Evolutionary conservation across 2,329 filamentous ascomycete genomes (phyloP).

Genomic region (Xylaria sp.): DNA sequence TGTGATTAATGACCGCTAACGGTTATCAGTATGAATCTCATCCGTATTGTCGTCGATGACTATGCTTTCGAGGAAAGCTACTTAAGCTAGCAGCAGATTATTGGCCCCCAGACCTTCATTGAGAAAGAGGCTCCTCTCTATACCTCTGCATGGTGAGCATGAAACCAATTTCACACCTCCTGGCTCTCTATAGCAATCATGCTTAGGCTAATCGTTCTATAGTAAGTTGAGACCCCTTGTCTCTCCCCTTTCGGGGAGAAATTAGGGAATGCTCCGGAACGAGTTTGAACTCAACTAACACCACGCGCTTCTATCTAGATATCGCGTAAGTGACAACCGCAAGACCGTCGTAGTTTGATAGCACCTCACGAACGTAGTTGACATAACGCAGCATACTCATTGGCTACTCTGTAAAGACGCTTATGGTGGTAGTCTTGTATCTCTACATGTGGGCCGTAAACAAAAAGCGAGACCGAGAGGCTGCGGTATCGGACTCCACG

Average conservation of each 20-base stretch:
- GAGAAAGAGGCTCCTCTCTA: constrained; percentile 60
- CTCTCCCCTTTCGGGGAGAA: no score
- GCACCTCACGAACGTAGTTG: not conserved
- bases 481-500: constrained; percentile 41
- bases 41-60: not conserved
- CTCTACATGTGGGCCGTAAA: constrained; percentile 66
- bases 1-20: constrained; percentile 17
- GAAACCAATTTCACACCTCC: not conserved
- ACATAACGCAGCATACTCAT: constrained; percentile 59
- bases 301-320: constrained; percentile 36
- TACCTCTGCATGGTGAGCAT: constrained; percentile 53
- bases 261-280: no score
- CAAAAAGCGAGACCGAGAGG: constrained; percentile 62
- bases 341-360: not conserved
- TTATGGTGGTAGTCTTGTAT: constrained; percentile 61
- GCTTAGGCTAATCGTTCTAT: constrained; percentile 6
- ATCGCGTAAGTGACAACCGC: constrained; percentile 51
- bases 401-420: constrained; percentile 64
- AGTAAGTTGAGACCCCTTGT: constrained; percentile 19
- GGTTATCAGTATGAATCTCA: constrained; percentile 23
- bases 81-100: constrained; percentile 34
- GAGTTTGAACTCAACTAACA: constrained; percentile 3
- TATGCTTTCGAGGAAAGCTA: not conserved
- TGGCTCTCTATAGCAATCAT: not conserved
- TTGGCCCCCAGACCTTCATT: constrained; percentile 51